These are phyloP conservation scores for Blastocystis hominis DNA, from an alignment of 352 stramenopile genomes.

Conservation along the genomic window DNA sequence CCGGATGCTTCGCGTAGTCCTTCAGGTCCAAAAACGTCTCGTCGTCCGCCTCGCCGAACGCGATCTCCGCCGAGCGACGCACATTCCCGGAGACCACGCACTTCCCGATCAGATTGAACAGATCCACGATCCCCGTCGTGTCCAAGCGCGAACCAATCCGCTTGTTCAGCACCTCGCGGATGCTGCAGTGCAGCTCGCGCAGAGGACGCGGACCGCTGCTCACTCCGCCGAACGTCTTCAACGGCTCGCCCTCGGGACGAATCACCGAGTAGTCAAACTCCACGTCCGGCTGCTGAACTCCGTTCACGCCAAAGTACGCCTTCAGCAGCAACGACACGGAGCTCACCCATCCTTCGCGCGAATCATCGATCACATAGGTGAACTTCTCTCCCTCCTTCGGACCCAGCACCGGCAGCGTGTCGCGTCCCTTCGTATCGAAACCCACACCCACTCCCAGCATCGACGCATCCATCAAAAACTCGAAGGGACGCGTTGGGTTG, in stretches of 20 bases:
- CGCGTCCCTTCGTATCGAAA: slow-evolving; percentile 77
- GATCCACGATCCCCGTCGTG: slow-evolving; percentile 75
- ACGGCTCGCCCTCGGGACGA: slow-evolving; percentile 72
- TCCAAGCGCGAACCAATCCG: slow-evolving; percentile 66
- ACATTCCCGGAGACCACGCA: slow-evolving; percentile 82
- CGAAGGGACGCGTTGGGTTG: slow-evolving; percentile 76
- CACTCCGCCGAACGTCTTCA: slow-evolving; percentile 75
- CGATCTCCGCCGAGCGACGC: slow-evolving; percentile 78
- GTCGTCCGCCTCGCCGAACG: slow-evolving; percentile 70
- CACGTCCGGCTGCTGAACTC: slow-evolving; percentile 61
- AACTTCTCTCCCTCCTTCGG: no score
- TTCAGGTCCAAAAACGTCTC: slow-evolving; percentile 82
- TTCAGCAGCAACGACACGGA: slow-evolving; percentile 73
- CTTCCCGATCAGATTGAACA: slow-evolving; percentile 79
- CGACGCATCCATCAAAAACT: no score
- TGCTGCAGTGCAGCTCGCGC: slow-evolving; percentile 67
- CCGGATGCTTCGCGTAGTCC: slow-evolving; percentile 80
- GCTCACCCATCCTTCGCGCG: slow-evolving; percentile 73
- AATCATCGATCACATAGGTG: slow-evolving; percentile 64
- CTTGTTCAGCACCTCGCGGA: slow-evolving; percentile 66
- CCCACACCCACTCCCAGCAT: slow-evolving; percentile 84
- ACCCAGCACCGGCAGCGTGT: no score
- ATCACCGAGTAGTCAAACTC: slow-evolving; percentile 75
- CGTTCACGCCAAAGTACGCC: slow-evolving; percentile 64
- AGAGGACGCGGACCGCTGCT: slow-evolving; percentile 72